Evolutionary conservation across 768 basidiomycete genomes (phyloP).

Genomic region (Amyloporia xantha): DNA sequence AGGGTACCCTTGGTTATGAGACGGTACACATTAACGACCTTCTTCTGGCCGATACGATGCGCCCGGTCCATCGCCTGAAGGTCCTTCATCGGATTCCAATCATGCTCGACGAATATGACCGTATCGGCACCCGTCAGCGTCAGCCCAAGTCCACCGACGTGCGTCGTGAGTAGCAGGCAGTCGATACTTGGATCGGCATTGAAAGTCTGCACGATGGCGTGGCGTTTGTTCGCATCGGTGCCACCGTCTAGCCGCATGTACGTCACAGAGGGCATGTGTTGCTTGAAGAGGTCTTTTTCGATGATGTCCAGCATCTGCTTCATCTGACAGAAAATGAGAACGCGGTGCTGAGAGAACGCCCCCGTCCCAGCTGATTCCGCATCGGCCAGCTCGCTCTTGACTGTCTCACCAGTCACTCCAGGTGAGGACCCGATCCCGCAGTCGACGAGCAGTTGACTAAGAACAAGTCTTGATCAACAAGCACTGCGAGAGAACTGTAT

Average conservation of each 20-base stretch:
- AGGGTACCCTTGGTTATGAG: conserved; percentile 94
- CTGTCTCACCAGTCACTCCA: conserved; percentile 38
- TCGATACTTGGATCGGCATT: conserved; percentile 97
- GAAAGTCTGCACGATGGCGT: conserved; percentile 96
- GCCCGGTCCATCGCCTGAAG: conserved; percentile 99
- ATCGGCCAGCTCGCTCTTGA: conserved; percentile 65
- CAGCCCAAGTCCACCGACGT: conserved; percentile 92
- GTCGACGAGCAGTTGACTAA: conserved; percentile 86
- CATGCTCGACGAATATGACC: conserved; percentile 98
- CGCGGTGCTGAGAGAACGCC: conserved; percentile 90
- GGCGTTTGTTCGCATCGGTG: conserved; percentile 90
- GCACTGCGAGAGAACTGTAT: not conserved
- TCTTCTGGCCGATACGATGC: conserved; percentile 96
- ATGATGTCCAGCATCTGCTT: conserved; percentile 99
- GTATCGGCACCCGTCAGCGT: conserved; percentile 98
- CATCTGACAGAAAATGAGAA: conserved; percentile 98
- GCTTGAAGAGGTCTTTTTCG: conserved; percentile 86
- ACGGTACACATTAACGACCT: conserved; percentile 98
- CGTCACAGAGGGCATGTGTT: conserved; percentile 90
- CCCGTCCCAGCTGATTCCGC: conserved; percentile 44
- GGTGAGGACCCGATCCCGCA: conserved; percentile 80
- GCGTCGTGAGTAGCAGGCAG: conserved; percentile 90
- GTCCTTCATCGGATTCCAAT: conserved; percentile 99
- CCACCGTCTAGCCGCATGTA: conserved; percentile 97
- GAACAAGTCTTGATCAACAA: conserved; percentile 6